Evolutionary conservation across 1,284 basidiomycete genomes (phyloP).

Genomic region (Puccinia brachypodii): DNA sequence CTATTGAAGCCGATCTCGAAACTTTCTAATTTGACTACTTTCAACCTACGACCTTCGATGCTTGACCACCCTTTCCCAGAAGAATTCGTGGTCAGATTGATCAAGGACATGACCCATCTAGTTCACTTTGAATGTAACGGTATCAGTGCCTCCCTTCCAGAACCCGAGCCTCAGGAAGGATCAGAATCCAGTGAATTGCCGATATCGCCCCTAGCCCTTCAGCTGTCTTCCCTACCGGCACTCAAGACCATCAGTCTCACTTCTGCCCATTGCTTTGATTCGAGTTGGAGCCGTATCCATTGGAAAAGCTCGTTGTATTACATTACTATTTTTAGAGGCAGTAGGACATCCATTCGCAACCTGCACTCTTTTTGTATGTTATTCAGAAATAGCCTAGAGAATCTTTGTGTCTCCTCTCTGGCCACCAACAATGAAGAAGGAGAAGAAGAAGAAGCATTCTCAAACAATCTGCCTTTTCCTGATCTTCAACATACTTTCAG

Average conservation of each 20-base stretch:
- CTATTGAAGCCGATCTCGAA: background rate
- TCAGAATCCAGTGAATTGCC: background rate
- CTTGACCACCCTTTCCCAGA: background rate
- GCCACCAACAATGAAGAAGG: background rate
- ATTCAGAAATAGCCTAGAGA: background rate
- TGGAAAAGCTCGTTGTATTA: background rate
- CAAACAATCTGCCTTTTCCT: background rate
- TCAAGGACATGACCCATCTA: background rate
- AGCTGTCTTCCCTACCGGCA: background rate
- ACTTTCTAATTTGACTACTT: background rate
- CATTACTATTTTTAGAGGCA: background rate
- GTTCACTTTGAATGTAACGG: background rate
- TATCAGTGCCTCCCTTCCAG: background rate
- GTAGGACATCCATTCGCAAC: background rate
- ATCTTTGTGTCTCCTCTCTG: background rate
- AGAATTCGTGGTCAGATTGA: background rate
- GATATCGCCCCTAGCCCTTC: background rate
- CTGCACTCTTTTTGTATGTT: background rate
- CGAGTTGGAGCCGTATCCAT: background rate
- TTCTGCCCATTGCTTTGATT: background rate
- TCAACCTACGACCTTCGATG: background rate
- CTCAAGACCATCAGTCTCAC: background rate
- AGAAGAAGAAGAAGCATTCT: background rate
- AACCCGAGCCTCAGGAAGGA: background rate
- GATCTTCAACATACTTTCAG: background rate